Conservation (phyloP, 768 basidiomycete genomes). For the Phylloporus sp. region DNA sequence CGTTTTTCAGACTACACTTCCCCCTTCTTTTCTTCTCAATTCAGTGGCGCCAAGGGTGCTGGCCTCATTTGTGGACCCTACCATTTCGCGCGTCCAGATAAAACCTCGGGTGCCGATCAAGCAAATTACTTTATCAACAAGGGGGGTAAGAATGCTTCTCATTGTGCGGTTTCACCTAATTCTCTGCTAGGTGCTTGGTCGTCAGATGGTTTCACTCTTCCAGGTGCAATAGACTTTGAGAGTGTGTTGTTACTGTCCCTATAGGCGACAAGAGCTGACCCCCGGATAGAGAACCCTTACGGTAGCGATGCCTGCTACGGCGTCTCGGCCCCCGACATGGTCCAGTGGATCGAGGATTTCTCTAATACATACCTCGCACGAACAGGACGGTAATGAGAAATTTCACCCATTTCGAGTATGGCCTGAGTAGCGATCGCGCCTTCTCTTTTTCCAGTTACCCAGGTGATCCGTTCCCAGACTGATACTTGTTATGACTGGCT, state of each 20-base stretch:
- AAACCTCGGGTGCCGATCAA: slow-evolving; percentile 53
- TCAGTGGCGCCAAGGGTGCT: slow-evolving; percentile 51
- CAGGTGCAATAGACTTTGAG: slow-evolving; percentile 62
- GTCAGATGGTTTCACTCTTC: slow-evolving; percentile 55
- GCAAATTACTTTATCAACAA: slow-evolving; percentile 56
- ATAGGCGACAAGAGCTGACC: not conserved
- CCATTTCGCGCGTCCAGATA: slow-evolving; percentile 57
- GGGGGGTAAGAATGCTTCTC: slow-evolving; percentile 37
- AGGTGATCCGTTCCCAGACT: slow-evolving; percentile 24
- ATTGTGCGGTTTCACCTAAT: not conserved
- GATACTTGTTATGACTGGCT: not conserved
- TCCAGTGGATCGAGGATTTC: slow-evolving; percentile 61
- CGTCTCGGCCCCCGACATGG: slow-evolving; percentile 50
- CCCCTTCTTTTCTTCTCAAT: slow-evolving; percentile 44
- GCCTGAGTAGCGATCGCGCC: not conserved
- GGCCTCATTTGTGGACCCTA: slow-evolving; percentile 58
- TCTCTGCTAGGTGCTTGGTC: slow-evolving; percentile 46
- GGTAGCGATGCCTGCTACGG: slow-evolving; percentile 53
- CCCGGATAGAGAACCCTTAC: slow-evolving; percentile 44
- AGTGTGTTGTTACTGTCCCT: slow-evolving; percentile 33
- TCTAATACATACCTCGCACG: slow-evolving; percentile 51
- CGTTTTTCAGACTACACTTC: slow-evolving; percentile 19
- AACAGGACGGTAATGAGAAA: slow-evolving; percentile 41
- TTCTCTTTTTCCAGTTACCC: slow-evolving; percentile 35
- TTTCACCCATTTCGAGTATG: not conserved